Base-by-base conservation (phyloP, 139 green algal genomes). In the Chlamydomonas schloesseri region DNA sequence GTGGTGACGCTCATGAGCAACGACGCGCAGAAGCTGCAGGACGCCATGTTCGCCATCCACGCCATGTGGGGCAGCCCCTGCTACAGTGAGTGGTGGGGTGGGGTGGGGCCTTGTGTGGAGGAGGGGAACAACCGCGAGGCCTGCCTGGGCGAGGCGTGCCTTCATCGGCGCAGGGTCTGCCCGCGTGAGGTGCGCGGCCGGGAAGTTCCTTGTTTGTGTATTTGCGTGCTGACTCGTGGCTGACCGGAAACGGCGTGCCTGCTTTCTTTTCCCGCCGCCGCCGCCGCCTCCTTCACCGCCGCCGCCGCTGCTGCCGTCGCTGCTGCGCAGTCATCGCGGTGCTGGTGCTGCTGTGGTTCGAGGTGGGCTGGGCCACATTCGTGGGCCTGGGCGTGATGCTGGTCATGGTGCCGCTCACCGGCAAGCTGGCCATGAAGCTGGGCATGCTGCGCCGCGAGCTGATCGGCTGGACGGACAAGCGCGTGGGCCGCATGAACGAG, bases 401-500 rank as follows among this genome's bases (percentile, higher is more conserved):
- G 18, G 6, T 96, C 34, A 91, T 95, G 86, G 93, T 91, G 42
- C 96, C 95, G 23, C 53, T 95, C 47, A 95, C 95, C 14, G 84
- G 84, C 69, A 85, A 47, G 57, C 71, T 99, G 34, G 93, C 97
- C 17, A 90, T 88, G 26, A 95, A 94, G 87, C 91, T 98, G 78
- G 92, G 90, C 37, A 64, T 6, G 9, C 89, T 95, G 73, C 88
- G 96, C 6, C 85, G 92, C 15, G 80, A 91, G 57, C 93, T 98
- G 71, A 84, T 99, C 62, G 82, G 93, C 78, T 94, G 96, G 85
- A 99, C 97, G 15, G 96, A 98, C 90, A 90, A 93, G 84, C 93
- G 97, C 3, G 94, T 99, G 55, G 96, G 96, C 74, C 90, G 96
- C 75, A 97, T 98, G 89, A 97, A 94, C 62, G 97, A 99, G 91